Evolutionary conservation across 306 rosid genomes (phyloP).

Genomic region (Inga laurina): DNA sequence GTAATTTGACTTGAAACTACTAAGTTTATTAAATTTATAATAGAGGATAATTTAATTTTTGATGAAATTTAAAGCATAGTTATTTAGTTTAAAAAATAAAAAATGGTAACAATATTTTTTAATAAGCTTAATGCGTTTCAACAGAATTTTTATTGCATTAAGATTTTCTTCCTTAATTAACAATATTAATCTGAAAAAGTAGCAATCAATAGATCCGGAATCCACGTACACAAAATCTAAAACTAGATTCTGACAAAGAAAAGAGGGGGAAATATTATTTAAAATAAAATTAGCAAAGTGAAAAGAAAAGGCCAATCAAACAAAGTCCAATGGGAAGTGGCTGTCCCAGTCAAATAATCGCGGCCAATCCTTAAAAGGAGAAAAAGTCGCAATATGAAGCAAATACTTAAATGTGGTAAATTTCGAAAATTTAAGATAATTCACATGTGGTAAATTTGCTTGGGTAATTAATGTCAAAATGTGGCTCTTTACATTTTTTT

Average conservation of each 20-base stretch:
- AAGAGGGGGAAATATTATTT: background rate
- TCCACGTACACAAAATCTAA: background rate
- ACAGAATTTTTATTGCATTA: background rate
- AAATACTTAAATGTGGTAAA: too few relatives aligned
- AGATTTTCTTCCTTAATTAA: background rate
- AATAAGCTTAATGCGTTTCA: background rate
- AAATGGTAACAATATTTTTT: background rate
- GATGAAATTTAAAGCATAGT: background rate
- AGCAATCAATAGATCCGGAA: background rate
- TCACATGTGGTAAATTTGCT: background rate
- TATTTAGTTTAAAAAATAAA: background rate
- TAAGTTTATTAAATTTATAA: too few relatives aligned
- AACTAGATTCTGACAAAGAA: background rate
- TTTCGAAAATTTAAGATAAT: too few relatives aligned
- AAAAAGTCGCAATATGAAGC: background rate
- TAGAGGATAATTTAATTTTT: too few relatives aligned
- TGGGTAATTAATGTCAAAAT: too few relatives aligned
- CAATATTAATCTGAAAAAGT: background rate
- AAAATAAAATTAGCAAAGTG: background rate
- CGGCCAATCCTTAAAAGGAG: background rate
- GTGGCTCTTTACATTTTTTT: too few relatives aligned
- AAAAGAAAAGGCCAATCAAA: background rate
- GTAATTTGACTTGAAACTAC: too few relatives aligned
- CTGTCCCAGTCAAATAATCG: background rate
- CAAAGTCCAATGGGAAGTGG: background rate